phyloP scores from a whole-genome alignment of 768 basidiomycete genomes.

The Melanogaster broomeanus region DNA sequence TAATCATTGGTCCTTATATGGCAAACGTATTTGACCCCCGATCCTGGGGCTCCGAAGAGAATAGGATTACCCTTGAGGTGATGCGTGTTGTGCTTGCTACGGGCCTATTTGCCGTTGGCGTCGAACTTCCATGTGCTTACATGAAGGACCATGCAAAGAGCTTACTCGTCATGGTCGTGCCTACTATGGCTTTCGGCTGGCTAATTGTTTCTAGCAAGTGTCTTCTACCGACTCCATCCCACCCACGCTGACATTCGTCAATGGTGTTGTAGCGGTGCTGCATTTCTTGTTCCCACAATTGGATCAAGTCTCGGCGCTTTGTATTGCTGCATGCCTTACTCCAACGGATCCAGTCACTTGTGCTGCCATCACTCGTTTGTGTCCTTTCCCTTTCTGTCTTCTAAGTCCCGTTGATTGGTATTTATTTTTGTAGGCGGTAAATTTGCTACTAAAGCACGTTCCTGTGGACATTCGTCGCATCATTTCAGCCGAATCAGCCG shows the following conservation, averaged over 20 bases:
- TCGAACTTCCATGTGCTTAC: slow-evolving; percentile 87
- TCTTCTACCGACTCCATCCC: background rate
- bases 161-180: slow-evolving; percentile 68
- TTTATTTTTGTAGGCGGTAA: slow-evolving; percentile 54
- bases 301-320: slow-evolving; percentile 73
- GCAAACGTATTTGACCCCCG: slow-evolving; percentile 76
- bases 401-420: background rate
- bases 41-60: slow-evolving; percentile 56
- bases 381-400: background rate
- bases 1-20: slow-evolving; percentile 69
- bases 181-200: slow-evolving; percentile 89
- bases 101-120: slow-evolving; percentile 93
- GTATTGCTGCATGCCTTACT: slow-evolving; percentile 86
- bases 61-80: slow-evolving; percentile 80
- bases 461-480: slow-evolving; percentile 77
- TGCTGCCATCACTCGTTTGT: slow-evolving; percentile 72
- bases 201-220: slow-evolving; percentile 64
- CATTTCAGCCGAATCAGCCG: slow-evolving; percentile 86
- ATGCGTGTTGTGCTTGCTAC: slow-evolving; percentile 88
- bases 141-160: slow-evolving; percentile 78
- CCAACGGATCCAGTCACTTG: slow-evolving; percentile 96
- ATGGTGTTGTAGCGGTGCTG: slow-evolving; percentile 54
- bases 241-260: background rate
- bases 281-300: slow-evolving; percentile 72
- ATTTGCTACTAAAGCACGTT: slow-evolving; percentile 69